Base-by-base conservation (phyloP, 805 yeast species). In the Hanseniaspora opuntiae region DNA sequence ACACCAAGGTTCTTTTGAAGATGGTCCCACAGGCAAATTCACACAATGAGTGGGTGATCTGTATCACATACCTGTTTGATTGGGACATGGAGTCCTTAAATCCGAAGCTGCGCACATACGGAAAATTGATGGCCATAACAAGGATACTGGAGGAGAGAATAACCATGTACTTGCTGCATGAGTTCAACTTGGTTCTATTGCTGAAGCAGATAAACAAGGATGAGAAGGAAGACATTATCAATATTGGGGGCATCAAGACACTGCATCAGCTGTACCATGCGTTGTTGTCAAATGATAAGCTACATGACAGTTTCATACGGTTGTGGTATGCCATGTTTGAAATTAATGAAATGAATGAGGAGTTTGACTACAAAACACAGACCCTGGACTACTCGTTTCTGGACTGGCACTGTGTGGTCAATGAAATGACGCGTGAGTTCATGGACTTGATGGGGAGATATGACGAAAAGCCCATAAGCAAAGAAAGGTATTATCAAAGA, bases 361-460 rank as follows among this genome's bases (percentile, higher is more conserved):
- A 44, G 8, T 44, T n/a, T 19, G 46, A 44, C 17, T 44, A 44
- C 9, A 30, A 30, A 30, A 3, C 35, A 17, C n/a, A 30, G 24
- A 44, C 46, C 7, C n/a, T 44, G 24, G 36, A 30, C 11, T 44
- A 44, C 22, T 44, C 46, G 2, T 44, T 44, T 9, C 12, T 44
- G n/a, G 46, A 44, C n/a, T 44, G 46, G 46, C 46, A 44, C 5
- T 44, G 46, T 30, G 46, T 44, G 11, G 19, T 44, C 22, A 44
- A 44, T 30, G 46, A 44, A 17, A 44, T 44, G 46, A 44, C 37
- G n/a, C 17, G 11, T 28, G 46, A 44, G n/a, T 44, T 44, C 25
- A 44, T 44, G 46, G 46, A 44, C 4, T n/a, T 44, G 24, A 44
- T 44, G 36, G 35, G 35, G 22, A 28, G 24, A 28, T 44, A 44